Conservation (phyloP, 2,329 filamentous ascomycete species). For the Fusarium sp. region DNA sequence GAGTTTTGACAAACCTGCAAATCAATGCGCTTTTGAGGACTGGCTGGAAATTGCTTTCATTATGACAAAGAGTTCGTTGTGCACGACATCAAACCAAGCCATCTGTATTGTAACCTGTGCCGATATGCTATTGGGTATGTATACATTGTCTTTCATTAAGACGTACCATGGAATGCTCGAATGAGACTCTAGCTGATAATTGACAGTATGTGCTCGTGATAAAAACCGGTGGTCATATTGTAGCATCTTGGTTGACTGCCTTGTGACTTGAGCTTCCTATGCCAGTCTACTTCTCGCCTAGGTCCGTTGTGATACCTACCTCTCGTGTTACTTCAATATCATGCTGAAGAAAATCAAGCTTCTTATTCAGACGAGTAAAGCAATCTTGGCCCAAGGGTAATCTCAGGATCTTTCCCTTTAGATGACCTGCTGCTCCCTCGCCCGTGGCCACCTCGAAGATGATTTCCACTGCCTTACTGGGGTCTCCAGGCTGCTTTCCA, state of each 20-base stretch:
- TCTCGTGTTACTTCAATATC: constrained; percentile 25
- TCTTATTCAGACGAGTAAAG: constrained; percentile 41
- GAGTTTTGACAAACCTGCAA: neutral
- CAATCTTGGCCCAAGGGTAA: constrained; percentile 51
- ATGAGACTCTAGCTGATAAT: neutral
- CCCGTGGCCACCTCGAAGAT: constrained; percentile 52
- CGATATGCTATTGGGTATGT: neutral
- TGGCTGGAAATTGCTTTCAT: neutral
- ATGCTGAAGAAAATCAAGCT: constrained; percentile 28
- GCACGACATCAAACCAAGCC: neutral
- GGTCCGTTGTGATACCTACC: constrained; percentile 22
- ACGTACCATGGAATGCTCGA: neutral
- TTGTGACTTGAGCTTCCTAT: neutral
- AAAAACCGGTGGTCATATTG: no score
- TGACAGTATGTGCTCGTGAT: neutral
- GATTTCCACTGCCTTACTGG: constrained; percentile 49
- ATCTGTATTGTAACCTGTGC: neutral
- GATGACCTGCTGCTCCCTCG: constrained; percentile 41
- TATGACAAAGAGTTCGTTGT: neutral
- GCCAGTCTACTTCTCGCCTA: neutral
- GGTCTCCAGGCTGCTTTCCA: constrained; percentile 53
- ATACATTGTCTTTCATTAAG: neutral
- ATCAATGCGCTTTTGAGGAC: neutral
- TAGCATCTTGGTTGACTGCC: neutral
- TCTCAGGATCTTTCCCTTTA: constrained; percentile 47